phyloP scores from a whole-genome alignment of 192 early-diverging fungal species.

The Piromyces finnis region DNA sequence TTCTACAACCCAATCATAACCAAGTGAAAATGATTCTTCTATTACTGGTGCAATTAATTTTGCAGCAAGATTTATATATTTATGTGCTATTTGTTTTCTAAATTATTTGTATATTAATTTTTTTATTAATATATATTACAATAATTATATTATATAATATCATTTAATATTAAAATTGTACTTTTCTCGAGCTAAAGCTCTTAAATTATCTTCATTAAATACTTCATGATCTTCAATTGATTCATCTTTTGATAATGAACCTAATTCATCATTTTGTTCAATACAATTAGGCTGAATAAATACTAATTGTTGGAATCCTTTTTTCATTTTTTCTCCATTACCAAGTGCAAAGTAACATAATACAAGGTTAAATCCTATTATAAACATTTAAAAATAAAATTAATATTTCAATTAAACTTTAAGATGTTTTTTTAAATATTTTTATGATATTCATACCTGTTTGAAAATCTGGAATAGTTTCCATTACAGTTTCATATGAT shows the following conservation, averaged over 20 bases:
- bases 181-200: conserved; percentile 28
- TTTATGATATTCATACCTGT: conserved; percentile 14
- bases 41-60: conserved; percentile 32
- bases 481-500: conserved; percentile 36
- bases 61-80: conserved; percentile 26
- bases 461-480: conserved; percentile 30
- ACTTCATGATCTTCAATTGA: conserved; percentile 38
- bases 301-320: conserved; percentile 25
- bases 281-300: conserved; percentile 15
- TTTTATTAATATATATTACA: too few species aligned
- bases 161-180: too few species aligned
- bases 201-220: conserved; percentile 30
- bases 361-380: conserved; percentile 29
- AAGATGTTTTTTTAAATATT: too few species aligned
- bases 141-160: too few species aligned
- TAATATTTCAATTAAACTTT: too few species aligned
- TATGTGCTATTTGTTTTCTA: conserved; percentile 13
- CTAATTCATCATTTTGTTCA: conserved; percentile 26
- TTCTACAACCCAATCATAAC: conserved; percentile 34
- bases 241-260: conserved; percentile 6
- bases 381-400: too few species aligned
- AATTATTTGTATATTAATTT: too few species aligned
- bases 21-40: conserved; percentile 13
- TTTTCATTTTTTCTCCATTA: conserved; percentile 30
- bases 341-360: conserved; percentile 44